Base-by-base conservation (phyloP, 148 eudicot species). In the Amaranthus hypochondriacus region DNA sequence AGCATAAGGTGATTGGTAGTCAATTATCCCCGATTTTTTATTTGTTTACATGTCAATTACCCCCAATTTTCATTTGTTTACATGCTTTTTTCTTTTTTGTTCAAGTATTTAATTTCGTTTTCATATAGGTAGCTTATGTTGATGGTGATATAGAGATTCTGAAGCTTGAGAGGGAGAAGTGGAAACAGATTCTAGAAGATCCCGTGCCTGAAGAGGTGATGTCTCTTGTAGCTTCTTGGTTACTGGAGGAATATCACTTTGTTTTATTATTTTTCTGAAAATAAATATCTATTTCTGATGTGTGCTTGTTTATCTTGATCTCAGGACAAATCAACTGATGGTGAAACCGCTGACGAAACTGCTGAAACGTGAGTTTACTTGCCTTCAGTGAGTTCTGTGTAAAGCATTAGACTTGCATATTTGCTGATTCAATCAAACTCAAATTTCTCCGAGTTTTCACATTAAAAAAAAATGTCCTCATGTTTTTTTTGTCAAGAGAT, bases 131-230 rank as follows among this genome's bases (percentile, higher is more conserved):
- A 4, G 0, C 52, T 5, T 94, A 94, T 73, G 10, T 0, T 59
- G 98, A 94, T 81, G 92, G 96, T 55, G 98, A 91, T 69, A 48
- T 81, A 62, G 98, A 94, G 64, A 8, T 68, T 10, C 75, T 94
- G 59, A 80, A 78, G 75, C 84, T 94, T 14, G 70, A 13, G 55
- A 75, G 62, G 48, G 88, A 94, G 77, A 72, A 4, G 73, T 94
- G 96, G 96, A 69, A 82, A 73, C 42, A 81, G 56, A 55, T 87
- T 21, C 51, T 58, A 28, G 85, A 72, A 47, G 83, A 18, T 15
- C 42, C 80, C 14, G 62, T 57, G 47, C 66, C 78, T 43, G 77
- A 78, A 55, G 77, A 56, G 92, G 95, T 89, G 66, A 48, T 89
- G 73, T 60, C 53, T 75, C 21, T 52, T 7, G 66, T 12, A 43